Evolutionary conservation across 441 rosid species (phyloP).

Genomic region (Daphne laureola): DNA sequence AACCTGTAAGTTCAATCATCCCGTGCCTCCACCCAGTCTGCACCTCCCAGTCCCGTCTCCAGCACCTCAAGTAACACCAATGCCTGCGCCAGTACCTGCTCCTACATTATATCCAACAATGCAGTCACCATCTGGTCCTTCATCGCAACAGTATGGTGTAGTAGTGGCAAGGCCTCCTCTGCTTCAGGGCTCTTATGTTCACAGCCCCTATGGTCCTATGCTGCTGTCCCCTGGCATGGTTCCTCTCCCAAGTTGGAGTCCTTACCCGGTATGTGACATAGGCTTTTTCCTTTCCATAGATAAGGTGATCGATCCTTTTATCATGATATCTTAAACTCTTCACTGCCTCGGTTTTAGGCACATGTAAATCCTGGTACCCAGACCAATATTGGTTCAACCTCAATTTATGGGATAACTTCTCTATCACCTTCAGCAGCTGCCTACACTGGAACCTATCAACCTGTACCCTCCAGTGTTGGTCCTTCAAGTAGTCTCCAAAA

Average conservation of each 20-base stretch:
- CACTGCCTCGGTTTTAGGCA: constrained; percentile 29
- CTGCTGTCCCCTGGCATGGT: constrained; percentile 69
- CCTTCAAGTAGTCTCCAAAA: constrained; percentile 47
- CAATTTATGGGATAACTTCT: constrained; percentile 58
- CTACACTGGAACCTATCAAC: constrained; percentile 55
- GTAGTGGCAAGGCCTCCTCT: constrained; percentile 76
- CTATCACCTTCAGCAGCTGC: constrained; percentile 69
- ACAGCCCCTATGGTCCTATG: constrained; percentile 64
- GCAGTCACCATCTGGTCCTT: constrained; percentile 58
- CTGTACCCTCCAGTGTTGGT: constrained; percentile 31
- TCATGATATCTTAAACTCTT: constrained; percentile 1
- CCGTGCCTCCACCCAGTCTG: constrained; percentile 44
- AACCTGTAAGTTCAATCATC: constrained; percentile 91
- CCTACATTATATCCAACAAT: constrained; percentile 43
- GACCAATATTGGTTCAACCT: constrained; percentile 49
- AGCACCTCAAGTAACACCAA: constrained; percentile 36
- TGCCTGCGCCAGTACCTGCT: constrained; percentile 32
- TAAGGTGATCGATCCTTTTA: neutral
- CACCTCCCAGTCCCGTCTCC: constrained; percentile 41
- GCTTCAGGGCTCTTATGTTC: constrained; percentile 59
- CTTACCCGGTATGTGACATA: constrained; percentile 52
- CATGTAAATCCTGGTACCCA: constrained; percentile 59
- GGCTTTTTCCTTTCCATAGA: constrained; percentile 4
- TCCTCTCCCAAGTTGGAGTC: constrained; percentile 67
- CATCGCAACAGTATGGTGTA: constrained; percentile 69